Evolutionary conservation across 106 monocot species (phyloP), one percentile per base, ranked within the genome.

Genomic region (Allium sativum): DNA sequence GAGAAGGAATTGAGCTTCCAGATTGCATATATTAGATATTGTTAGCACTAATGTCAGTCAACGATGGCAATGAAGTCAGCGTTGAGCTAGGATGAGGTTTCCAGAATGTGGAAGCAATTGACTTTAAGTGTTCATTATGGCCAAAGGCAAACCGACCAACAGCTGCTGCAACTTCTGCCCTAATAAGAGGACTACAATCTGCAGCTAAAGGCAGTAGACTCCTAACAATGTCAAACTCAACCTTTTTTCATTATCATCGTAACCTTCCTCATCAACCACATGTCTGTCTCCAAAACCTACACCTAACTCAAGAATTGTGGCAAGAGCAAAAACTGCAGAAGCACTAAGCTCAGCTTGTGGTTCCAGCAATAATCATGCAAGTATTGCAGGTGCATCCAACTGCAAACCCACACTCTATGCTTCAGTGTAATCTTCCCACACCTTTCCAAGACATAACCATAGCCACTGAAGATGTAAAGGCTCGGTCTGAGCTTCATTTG

Each of bases 301-400:
- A 54, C 86, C 83, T 55, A 82, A 65, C 68, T 90, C 90, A 22
- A 95, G 18, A 68, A 95, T 81, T 12, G 81, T 90, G 7, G 90
- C 95, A 20, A 90, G 70, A 43, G 95, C 84, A 76, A 95, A 95
- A 68, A 82, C 79, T 52, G 95, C 86, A 75, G 95, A 76, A 75
- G 95, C 87, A 73, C 95, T 95, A 40, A 95, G 90, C 95, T 95
- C 95, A 68, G 95, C 90, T 64, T 95, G 95, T 59, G 90, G 85
- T 56, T 86, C 89, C 48, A 68, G 74, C 62, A 95, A 64, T 41
- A 95, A 55, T 65, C 75, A 75, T 10, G 72, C 56, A 68, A 72
- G 67, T 59, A 90, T 81, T 18, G 63, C 59, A 62, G 72, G 77
- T 53, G 90, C 95, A 75, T 87, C 79, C 46, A 81, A 56, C 68